Conservation (phyloP, 768 basidiomycete species). For the Tricholoma sp. region DNA sequence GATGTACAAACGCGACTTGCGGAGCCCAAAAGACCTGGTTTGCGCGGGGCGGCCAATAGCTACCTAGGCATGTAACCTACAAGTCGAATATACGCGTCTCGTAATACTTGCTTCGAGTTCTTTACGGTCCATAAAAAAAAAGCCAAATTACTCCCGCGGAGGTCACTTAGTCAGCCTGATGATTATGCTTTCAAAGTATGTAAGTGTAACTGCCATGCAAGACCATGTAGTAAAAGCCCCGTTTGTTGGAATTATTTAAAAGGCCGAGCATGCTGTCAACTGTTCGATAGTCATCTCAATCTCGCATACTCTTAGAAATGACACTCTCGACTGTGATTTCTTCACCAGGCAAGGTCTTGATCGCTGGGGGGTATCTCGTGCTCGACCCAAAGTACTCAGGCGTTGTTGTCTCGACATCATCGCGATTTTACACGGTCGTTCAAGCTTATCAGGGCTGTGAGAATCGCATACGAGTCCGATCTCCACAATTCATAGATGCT, state of each 20-base stretch:
- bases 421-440: constrained; percentile 87
- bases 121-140: no score
- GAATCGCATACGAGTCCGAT: constrained; percentile 64
- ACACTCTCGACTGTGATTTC: constrained; percentile 67
- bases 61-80: not conserved
- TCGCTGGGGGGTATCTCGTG: constrained; percentile 96
- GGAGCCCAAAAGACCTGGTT: constrained; percentile 88
- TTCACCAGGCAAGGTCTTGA: constrained; percentile 90
- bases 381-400: constrained; percentile 86
- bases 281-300: not conserved
- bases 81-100: constrained; percentile 3
- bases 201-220: not conserved
- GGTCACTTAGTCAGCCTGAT: constrained; percentile 2
- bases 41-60: constrained; percentile 60
- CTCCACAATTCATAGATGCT: constrained; percentile 86
- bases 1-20: constrained; percentile 88
- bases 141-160: not conserved
- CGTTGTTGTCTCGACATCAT: constrained; percentile 86
- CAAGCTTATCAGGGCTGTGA: constrained; percentile 24
- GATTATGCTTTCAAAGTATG: not conserved
- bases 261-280: not conserved
- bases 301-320: constrained; percentile 26
- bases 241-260: not conserved
- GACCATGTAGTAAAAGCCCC: not conserved
- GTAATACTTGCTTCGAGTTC: constrained; percentile 1